Percentiles rank a stretch among this genome's conserved stretches.
phyloP scores from a whole-genome alignment of 495 filamentous ascomycete genomes.

The Penicillium desertorum region DNA sequence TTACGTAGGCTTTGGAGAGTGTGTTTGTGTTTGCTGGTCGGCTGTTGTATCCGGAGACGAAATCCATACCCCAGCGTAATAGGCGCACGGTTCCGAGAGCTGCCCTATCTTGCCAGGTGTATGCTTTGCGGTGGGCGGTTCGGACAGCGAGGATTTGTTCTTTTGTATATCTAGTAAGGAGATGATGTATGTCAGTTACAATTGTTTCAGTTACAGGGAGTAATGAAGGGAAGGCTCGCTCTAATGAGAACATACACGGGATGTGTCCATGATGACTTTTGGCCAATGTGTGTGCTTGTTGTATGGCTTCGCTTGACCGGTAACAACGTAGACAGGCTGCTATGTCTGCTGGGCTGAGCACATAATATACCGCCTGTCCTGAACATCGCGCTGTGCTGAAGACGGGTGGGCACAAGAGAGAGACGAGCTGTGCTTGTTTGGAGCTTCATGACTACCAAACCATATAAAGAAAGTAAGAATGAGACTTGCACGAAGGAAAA shows the following conservation, averaged over 20 bases:
- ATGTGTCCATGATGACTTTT: slow-evolving; percentile 16
- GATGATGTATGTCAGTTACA: not conserved
- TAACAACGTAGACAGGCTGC: not conserved
- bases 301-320: slow-evolving; percentile 3
- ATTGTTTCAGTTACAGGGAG: not conserved
- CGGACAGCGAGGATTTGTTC: slow-evolving; percentile 54
- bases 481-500: not conserved
- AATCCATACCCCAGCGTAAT: slow-evolving; percentile 58
- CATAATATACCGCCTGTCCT: not conserved
- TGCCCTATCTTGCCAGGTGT: slow-evolving; percentile 57
- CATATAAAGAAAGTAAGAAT: no score
- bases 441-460: not conserved
- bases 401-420: not conserved
- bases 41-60: slow-evolving; percentile 58
- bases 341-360: not conserved
- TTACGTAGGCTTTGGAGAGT: slow-evolving; percentile 37
- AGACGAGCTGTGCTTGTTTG: slow-evolving; percentile 1
- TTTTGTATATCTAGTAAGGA: slow-evolving; percentile 7
- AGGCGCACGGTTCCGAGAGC: slow-evolving; percentile 55
- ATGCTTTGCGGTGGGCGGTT: slow-evolving; percentile 59
- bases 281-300: not conserved
- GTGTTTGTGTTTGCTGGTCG: slow-evolving; percentile 44
- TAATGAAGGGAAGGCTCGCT: not conserved
- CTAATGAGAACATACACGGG: slow-evolving; percentile 6
- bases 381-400: not conserved